Conservation (phyloP, 2,329 filamentous ascomycete genomes). For the Colletotrichum siamense region DNA sequence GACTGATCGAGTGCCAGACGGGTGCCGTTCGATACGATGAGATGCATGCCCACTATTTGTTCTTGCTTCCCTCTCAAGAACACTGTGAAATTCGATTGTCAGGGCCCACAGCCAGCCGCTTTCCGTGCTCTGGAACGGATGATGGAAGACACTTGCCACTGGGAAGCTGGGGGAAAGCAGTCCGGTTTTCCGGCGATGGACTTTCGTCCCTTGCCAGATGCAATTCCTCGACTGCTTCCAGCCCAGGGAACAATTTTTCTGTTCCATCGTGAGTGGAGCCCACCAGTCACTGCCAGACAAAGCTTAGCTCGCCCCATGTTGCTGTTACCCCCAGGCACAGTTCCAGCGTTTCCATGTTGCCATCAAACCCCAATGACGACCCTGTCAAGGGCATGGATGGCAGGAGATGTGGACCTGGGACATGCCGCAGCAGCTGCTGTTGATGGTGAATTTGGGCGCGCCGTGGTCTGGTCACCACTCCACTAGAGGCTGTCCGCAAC, state of each 20-base stretch:
- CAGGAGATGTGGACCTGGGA: neutral
- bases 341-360: neutral
- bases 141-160: neutral
- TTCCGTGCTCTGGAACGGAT: neutral
- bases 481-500: conserved; percentile 1
- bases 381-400: neutral
- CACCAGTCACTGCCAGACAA: neutral
- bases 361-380: neutral
- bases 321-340: neutral
- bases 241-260: neutral
- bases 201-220: neutral
- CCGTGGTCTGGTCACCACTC: neutral
- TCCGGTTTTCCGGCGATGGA: neutral
- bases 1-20: neutral
- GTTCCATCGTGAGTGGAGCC: neutral
- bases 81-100: neutral
- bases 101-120: neutral
- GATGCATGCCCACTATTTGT: neutral
- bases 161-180: neutral
- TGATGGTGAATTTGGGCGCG: neutral
- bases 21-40: neutral
- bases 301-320: conserved; percentile 7
- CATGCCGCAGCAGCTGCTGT: neutral
- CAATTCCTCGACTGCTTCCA: neutral
- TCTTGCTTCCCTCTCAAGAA: neutral